Evolutionary conservation across 1,139 yeast genomes (phyloP).

Genomic region (Scheffersomyces parashehatae): DNA sequence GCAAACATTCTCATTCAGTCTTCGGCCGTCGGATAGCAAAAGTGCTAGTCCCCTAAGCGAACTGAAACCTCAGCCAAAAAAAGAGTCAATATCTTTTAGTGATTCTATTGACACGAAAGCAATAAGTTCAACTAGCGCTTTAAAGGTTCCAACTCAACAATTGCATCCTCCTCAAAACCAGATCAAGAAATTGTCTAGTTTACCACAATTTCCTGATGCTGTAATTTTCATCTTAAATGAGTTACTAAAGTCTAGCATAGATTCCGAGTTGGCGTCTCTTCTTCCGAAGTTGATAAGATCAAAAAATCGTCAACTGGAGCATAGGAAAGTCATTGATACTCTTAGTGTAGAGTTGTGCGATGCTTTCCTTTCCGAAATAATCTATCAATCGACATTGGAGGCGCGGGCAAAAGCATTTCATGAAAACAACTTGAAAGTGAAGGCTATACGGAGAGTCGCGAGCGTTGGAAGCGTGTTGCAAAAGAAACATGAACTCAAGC

Average conservation of each 20-base stretch:
- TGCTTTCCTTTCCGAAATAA: conserved; percentile 61
- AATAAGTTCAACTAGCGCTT: neutral
- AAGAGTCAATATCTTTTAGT: neutral
- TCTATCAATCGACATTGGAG: conserved; percentile 43
- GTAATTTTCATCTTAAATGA: conserved; percentile 24
- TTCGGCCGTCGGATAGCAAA: neutral
- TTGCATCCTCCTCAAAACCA: conserved; percentile 10
- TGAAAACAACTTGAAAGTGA: conserved; percentile 22
- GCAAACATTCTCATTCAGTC: no score
- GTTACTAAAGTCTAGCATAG: conserved; percentile 32
- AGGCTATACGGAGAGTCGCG: conserved; percentile 23
- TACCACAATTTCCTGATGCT: conserved; percentile 19
- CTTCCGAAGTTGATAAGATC: conserved; percentile 25
- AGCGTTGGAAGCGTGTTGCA: conserved; percentile 25
- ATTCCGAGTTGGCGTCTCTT: conserved; percentile 26
- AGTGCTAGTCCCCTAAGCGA: neutral
- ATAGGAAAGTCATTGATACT: conserved; percentile 30
- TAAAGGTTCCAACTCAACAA: conserved; percentile 1
- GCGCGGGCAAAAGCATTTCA: conserved; percentile 39
- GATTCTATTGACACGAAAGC: neutral
- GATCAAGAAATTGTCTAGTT: conserved; percentile 16
- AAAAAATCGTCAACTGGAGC: conserved; percentile 23
- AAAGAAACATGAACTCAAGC: conserved; percentile 21
- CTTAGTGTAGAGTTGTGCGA: conserved; percentile 51
- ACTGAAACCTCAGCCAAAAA: no score